These are phyloP conservation scores for Leersia perrieri DNA, from an alignment of 176 grass and related monocot species.

Conservation along the genomic window DNA sequence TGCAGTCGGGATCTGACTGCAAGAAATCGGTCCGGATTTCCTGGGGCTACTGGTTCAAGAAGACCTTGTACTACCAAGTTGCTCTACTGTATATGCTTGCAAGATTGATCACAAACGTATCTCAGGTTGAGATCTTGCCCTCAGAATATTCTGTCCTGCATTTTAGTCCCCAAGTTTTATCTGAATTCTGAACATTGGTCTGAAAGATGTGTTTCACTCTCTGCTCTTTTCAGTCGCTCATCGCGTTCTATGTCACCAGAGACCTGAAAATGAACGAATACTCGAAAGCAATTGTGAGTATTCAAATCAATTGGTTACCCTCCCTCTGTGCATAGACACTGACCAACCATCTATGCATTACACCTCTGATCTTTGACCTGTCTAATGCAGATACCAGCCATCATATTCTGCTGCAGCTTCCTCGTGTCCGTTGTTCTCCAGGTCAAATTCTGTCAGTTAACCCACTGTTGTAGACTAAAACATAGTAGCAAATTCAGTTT, in stretches of 20 bases:
- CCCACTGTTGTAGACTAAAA: not conserved
- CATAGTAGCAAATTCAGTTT: not conserved
- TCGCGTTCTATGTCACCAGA: conserved; percentile 69
- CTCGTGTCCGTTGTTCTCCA: conserved; percentile 56
- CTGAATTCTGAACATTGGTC: not conserved
- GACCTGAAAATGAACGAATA: conserved; percentile 68
- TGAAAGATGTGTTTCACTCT: not conserved
- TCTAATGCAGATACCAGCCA: conserved; percentile 56
- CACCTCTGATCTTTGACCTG: not conserved
- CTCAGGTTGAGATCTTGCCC: conserved; percentile 42
- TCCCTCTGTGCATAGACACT: not conserved
- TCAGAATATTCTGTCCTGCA: not conserved
- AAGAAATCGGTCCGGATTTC: conserved; percentile 50
- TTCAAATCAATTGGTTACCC: not conserved
- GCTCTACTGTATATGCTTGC: conserved; percentile 63
- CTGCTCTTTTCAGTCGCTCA: conserved; percentile 43
- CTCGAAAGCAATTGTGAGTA: conserved; percentile 60
- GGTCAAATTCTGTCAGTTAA: conserved; percentile 8
- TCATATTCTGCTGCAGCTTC: conserved; percentile 77
- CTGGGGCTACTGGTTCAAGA: conserved; percentile 78
- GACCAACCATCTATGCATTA: not conserved
- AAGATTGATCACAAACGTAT: conserved; percentile 66
- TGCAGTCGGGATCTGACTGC: conserved; percentile 43
- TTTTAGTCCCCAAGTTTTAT: not conserved
- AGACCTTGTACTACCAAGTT: conserved; percentile 69